Evolutionary conservation across 306 rosid genomes (phyloP), one percentile per base, ranked within the genome.

Genomic region (Dalbergia cultrata): DNA sequence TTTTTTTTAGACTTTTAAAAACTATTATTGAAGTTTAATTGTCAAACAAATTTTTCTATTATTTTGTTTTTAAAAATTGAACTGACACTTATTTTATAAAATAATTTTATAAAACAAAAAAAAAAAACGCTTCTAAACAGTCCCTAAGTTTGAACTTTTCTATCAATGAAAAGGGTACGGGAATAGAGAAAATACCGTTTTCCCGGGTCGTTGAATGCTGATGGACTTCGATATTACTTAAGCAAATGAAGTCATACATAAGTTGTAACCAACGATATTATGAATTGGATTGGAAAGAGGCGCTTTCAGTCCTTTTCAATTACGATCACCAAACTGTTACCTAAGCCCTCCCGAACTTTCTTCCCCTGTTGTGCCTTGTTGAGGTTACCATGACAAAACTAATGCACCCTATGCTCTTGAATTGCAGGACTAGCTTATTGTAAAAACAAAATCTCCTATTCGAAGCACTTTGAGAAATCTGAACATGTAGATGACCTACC

Each of bases 401-500:
- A 80, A 61, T 21, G 31, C 37, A 54, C 74, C 21, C 3, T 41
- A 66, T 43, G 58, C 68, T 50, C 17, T 56, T 41, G 65, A 74
- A 22, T 57, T 60, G 31, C 77, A 73, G 49, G 31, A 66, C 26
- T 84, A 80, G 77, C 80, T 72, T 72, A 33, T 57, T 72, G 50
- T 67, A 72, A 5, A 75, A 73, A 84, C 79, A 10, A 86, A 34
- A 60, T 56, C 81, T 83, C 54, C 54, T 76, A 68, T 45, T 70
- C 21, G 33, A 12, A 62, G 61, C 56, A 31, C 39, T 73, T 57
- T 44, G 67, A 77, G 87, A 88, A 86, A 70, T 79, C 70, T 49
- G 66, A 75, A 54, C 14, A 81, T 85, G 73, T 78, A 88, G 97
- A 87, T 95, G 80, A 90, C 85, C 99, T 66, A 95, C 92, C 91